A percentile compares a stretch with the other conserved stretches of the same genome.
phyloP scores from a whole-genome alignment of 768 basidiomycete genomes.

The Tricholoma sp. region DNA sequence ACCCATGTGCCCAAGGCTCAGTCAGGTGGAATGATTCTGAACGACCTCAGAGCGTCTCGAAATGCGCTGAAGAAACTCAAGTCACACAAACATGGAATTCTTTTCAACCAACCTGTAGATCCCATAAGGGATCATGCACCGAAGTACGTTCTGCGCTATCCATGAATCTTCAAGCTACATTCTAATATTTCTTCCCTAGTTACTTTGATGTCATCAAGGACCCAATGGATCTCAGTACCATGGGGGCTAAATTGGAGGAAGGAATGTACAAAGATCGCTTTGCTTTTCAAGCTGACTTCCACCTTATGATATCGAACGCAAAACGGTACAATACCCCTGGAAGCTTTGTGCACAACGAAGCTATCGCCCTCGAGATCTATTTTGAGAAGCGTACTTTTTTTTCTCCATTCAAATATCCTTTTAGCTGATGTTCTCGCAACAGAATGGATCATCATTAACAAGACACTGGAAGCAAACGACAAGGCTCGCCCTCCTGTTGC shows the following conservation, averaged over 20 bases:
- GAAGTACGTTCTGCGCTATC: conserved; percentile 49
- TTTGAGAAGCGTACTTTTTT: conserved; percentile 77
- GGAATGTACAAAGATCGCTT: conserved; percentile 84
- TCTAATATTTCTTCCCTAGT: conserved; percentile 35
- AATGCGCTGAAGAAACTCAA: conserved; percentile 78
- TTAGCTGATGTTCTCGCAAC: conserved; percentile 1
- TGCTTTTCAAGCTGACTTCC: conserved; percentile 83
- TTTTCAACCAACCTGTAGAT: conserved; percentile 91
- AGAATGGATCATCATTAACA: conserved; percentile 89
- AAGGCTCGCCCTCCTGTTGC: conserved; percentile 33
- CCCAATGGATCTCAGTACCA: conserved; percentile 93
- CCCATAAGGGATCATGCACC: conserved; percentile 90
- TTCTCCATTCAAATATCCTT: background rate
- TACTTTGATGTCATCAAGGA: conserved; percentile 89
- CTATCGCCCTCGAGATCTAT: conserved; percentile 67
- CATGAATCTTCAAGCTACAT: background rate
- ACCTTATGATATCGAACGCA: conserved; percentile 83
- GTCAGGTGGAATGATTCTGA: conserved; percentile 67
- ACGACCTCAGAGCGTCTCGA: conserved; percentile 71
- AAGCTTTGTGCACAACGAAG: conserved; percentile 71
- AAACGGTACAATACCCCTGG: conserved; percentile 76
- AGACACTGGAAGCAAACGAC: conserved; percentile 69
- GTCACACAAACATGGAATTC: conserved; percentile 61
- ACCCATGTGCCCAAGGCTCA: conserved; percentile 65
- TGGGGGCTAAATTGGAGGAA: conserved; percentile 78